Evolutionary conservation across 768 basidiomycete species (phyloP), one percentile per base, ranked within the genome.

Genomic region (Leccinum uliginosum): DNA sequence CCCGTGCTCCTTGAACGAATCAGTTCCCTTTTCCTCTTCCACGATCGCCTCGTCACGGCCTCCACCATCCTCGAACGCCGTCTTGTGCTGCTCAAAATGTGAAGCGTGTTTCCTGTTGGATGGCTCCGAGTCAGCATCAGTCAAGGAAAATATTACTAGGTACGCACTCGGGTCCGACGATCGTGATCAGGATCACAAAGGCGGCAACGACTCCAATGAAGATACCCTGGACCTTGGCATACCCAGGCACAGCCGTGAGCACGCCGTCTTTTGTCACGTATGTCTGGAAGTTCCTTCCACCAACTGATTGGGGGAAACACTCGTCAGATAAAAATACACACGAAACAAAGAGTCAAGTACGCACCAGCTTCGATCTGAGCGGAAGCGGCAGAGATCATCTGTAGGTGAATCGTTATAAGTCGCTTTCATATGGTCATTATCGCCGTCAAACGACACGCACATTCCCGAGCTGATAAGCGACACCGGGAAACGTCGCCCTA

Each of bases 401-500:
- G 21, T 4, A 14, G 46, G 46, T 8, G 7, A 44, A 38, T 30
- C 4, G n/a, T 45, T 35, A 24, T 51, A 11, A 43, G 19, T 19
- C 19, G n/a, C 29, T 54, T 38, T 50, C 2, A 17, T 10, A 15
- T n/a, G 14, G 11, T 9, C 9, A 17, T n/a, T 17, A 1, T 3
- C 23, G 15, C 14, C 17, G n/a, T n/a, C 34, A 53, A 2, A 56
- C 9, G 2, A 64, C 70, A 64, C 71, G 10, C 40, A 71, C 79
- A 69, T 90, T 92, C 35, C 92, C 90, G 27, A 93, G 67, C 62
- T 93, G 92, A 71, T 93, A 94, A 1, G 89, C 83, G 0, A 91
- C 83, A 57, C 92, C 92, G 24, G 88, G 88, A 78, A 92, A 94
- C 2, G 89, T 88, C 4, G 91, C 89, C 57, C 93, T 80, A 80